Evolutionary conservation across 345 rosid species (phyloP), one percentile per base, ranked within the genome.

Genomic region (Pugionium dolabratum): DNA sequence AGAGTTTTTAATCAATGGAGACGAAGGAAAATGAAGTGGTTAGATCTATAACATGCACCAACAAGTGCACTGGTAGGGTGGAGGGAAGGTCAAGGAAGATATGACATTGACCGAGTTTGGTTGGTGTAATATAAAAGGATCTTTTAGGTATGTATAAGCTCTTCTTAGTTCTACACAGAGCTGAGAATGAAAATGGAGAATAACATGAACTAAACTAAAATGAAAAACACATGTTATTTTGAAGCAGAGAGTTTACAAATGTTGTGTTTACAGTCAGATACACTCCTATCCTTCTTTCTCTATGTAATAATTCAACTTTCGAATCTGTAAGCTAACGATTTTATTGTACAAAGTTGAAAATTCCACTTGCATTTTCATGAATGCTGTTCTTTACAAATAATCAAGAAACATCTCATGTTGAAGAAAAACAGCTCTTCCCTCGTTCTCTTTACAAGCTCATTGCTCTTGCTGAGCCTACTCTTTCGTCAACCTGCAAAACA

Each of bases 381-480:
- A 73, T 66, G 37, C 1, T 73, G 45, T 73, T 66, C 67, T 73
- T 66, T 66, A 73, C 76, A 73, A 66, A 73, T 31, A 66, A 72
- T 66, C 56, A 72, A 44, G 49, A 65, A 66, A 51, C 66, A 52
- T 57, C 6, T 35, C 44, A 47, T 71, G 70, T 63, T 64, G 36
- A 40, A 18, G 49, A 9, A 30, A 46, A 57, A 2, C 10, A 10
- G 1, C 6, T 64, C 35, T 57, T 35, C 27, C 49, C 56, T 10
- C 43, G 4, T 59, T 72, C 40, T 53, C 32, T 67, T 80, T 76
- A 92, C 90, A 92, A 81, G 76, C 96, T 84, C 83, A 83, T 67
- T 37, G 88, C 95, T 79, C 89, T 85, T 1, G 81, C 64, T 7
- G 92, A 74, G 64, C 72, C 49, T 67, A 83, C 83, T 9, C 80